A percentile compares a stretch with the other conserved stretches of the same genome.
These are phyloP conservation scores for Hemisphaericaspora subhashii DNA, from an alignment of 1,139 yeast genomes.

Conservation along the genomic window DNA sequence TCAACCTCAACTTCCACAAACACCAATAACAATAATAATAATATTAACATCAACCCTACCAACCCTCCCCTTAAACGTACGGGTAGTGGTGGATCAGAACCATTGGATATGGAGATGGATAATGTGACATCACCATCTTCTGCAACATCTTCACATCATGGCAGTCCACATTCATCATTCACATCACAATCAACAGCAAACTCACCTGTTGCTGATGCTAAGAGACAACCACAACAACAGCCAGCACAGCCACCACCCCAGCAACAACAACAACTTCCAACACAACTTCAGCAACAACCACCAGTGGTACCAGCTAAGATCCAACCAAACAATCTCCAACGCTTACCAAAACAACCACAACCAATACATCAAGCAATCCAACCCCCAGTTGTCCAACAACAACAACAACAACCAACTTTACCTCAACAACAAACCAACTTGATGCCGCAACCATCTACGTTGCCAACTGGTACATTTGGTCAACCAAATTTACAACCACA, in stretches of 20 bases:
- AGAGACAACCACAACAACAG: constrained; percentile 12
- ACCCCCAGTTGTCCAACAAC: constrained; percentile 5
- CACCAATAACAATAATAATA: constrained; percentile 6
- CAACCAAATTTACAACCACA: constrained; percentile 16
- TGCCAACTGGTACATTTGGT: constrained; percentile 6
- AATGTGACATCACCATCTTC: constrained; percentile 31
- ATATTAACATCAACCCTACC: too few relatives aligned
- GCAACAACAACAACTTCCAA: constrained; percentile 9
- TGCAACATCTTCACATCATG: constrained; percentile 24
- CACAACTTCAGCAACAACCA: constrained; percentile 11
- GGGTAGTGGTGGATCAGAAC: constrained; percentile 1
- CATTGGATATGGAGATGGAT: constrained; percentile 29
- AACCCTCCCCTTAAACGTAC: too few relatives aligned
- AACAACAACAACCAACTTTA: constrained; percentile 5
- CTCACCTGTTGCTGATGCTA: constrained; percentile 30
- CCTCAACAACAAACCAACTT: constrained; percentile 1
- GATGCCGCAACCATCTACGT: too few relatives aligned
- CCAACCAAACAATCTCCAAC: constrained; percentile 4
- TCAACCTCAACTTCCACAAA: constrained; percentile 4
- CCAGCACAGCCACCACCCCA: constrained; percentile 7
- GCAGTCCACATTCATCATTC: constrained; percentile 36
- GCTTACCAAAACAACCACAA: constrained; percentile 9
- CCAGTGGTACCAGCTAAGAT: not conserved
- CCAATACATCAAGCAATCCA: constrained; percentile 10
- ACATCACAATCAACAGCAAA: constrained; percentile 40